Evolutionary conservation across 108 stramenopile genomes (phyloP).

Genomic region (Nitzschia inconspicua): DNA sequence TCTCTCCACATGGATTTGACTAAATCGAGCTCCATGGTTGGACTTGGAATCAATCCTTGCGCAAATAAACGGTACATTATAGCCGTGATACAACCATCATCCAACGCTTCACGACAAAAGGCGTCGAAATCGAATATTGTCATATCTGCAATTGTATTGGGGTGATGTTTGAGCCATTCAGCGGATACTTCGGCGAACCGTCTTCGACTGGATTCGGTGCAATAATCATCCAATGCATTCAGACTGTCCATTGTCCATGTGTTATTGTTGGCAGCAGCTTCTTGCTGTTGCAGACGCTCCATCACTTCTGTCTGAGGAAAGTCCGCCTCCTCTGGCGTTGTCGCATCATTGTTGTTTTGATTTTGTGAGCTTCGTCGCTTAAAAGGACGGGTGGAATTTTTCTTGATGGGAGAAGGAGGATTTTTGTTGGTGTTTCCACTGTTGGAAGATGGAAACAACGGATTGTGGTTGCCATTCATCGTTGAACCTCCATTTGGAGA

Average conservation of each 20-base stretch:
- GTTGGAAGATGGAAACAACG: background rate
- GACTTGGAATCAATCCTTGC: conserved; percentile 57
- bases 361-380: conserved; percentile 3
- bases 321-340: conserved; percentile 3
- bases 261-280: background rate
- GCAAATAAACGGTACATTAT: conserved; percentile 64
- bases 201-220: conserved; percentile 1
- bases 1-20: conserved; percentile 61
- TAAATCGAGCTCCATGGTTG: conserved; percentile 53
- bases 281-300: conserved; percentile 19
- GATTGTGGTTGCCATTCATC: background rate
- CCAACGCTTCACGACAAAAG: conserved; percentile 45
- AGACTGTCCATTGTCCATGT: background rate
- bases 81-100: conserved; percentile 54
- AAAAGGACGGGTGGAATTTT: background rate
- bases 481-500: background rate
- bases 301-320: conserved; percentile 29
- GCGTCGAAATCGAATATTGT: conserved; percentile 40
- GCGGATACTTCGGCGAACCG: background rate
- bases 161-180: conserved; percentile 2
- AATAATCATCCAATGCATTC: conserved; percentile 18
- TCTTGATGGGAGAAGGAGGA: background rate
- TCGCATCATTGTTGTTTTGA: background rate
- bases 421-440: background rate
- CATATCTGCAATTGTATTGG: conserved; percentile 11